Evolutionary conservation across 805 yeast species (phyloP).

Genomic region (Candida anglica): DNA sequence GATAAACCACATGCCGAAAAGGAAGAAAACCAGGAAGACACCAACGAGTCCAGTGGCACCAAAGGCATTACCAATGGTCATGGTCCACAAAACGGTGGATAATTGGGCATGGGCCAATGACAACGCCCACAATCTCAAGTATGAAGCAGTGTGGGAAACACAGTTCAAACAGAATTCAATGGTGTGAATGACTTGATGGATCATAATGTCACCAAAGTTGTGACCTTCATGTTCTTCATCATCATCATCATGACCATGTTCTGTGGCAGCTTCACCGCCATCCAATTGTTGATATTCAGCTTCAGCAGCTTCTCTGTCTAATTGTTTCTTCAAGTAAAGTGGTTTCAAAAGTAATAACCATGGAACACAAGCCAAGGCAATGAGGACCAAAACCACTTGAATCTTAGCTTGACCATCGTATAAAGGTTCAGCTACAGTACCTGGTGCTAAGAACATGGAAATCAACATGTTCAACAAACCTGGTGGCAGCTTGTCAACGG

Average conservation of each 20-base stretch:
- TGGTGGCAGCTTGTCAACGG: slow-evolving; percentile 76
- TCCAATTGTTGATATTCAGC: slow-evolving; percentile 41
- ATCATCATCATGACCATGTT: slow-evolving; percentile 37
- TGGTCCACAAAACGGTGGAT: slow-evolving; percentile 91
- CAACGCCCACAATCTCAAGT: slow-evolving; percentile 93
- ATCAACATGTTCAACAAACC: slow-evolving; percentile 92
- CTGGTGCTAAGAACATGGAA: slow-evolving; percentile 93
- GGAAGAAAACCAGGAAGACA: slow-evolving; percentile 65
- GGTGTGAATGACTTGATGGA: slow-evolving; percentile 96
- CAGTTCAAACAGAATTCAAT: slow-evolving; percentile 96
- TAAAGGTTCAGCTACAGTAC: slow-evolving; percentile 74
- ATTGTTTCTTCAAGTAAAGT: slow-evolving; percentile 56
- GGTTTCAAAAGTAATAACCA: slow-evolving; percentile 88
- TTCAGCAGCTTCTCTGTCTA: slow-evolving; percentile 52
- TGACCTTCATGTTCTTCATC: slow-evolving; percentile 54
- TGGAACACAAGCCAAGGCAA: slow-evolving; percentile 90
- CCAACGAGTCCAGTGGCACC: slow-evolving; percentile 61
- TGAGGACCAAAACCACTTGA: slow-evolving; percentile 64
- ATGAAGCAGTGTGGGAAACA: slow-evolving; percentile 98
- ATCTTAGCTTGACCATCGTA: slow-evolving; percentile 76
- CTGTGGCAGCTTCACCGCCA: slow-evolving; percentile 18
- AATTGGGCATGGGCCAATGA: slow-evolving; percentile 96
- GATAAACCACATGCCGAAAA: slow-evolving; percentile 94
- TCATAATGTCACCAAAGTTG: slow-evolving; percentile 89
- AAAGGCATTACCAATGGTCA: slow-evolving; percentile 86